Conservation (phyloP, 352 stramenopile species). For the Pythium phragmiticola region DNA sequence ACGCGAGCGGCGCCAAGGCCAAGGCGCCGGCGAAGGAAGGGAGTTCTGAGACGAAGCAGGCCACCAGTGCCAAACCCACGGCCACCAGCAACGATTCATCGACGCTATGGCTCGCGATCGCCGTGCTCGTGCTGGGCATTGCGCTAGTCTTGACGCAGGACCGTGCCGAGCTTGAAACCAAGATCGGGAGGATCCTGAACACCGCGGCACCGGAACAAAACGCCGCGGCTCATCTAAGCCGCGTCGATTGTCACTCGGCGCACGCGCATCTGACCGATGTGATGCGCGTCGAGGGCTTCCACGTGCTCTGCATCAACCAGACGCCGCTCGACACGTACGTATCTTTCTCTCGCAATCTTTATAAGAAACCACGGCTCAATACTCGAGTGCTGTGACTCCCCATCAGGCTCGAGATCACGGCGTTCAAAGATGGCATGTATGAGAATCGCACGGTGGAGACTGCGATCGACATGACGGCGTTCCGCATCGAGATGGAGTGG, state of each 20-base stretch:
- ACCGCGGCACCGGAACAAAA: background rate
- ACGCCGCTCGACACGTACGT: constrained; percentile 40
- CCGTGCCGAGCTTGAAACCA: constrained; percentile 14
- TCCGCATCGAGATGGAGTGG: constrained; percentile 36
- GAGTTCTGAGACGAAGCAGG: background rate
- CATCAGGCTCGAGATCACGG: constrained; percentile 40
- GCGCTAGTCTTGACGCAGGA: constrained; percentile 22
- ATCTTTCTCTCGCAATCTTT: background rate
- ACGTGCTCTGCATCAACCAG: constrained; percentile 58
- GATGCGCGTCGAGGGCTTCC: constrained; percentile 59
- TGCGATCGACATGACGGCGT: constrained; percentile 31
- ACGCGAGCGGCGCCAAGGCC: background rate
- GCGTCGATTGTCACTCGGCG: constrained; percentile 34
- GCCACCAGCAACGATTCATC: background rate
- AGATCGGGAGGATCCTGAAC: constrained; percentile 14
- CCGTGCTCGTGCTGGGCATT: constrained; percentile 26
- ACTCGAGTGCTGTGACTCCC: background rate
- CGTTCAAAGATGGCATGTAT: constrained; percentile 55
- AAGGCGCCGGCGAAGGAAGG: background rate
- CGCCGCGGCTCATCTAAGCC: background rate
- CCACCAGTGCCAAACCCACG: background rate
- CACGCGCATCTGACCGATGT: constrained; percentile 50
- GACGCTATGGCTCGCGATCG: constrained; percentile 6
- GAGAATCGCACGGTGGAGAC: constrained; percentile 31
- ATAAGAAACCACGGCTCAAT: background rate